Conservation (phyloP, 2,329 filamentous ascomycete species). For the Ceratocystis destructans region DNA sequence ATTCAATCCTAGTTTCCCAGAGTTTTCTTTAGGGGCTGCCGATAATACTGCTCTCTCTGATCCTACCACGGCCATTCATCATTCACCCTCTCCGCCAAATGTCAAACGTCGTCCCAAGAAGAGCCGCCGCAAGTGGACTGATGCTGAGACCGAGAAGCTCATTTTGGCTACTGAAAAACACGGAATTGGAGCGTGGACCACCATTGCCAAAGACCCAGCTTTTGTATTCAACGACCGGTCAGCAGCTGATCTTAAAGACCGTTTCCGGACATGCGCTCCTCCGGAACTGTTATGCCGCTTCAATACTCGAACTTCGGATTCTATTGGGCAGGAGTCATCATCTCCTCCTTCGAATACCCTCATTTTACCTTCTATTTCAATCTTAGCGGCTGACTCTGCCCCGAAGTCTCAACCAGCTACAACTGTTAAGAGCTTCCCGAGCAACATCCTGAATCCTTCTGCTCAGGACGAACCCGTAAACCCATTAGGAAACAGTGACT, state of each 20-base stretch:
- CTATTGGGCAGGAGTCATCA: neutral
- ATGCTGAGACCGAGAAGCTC: conserved; percentile 50
- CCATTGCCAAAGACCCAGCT: conserved; percentile 46
- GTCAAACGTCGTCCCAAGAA: conserved; percentile 41
- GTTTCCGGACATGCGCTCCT: conserved; percentile 52
- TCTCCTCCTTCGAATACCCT: neutral
- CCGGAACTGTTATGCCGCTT: conserved; percentile 35
- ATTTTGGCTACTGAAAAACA: conserved; percentile 47
- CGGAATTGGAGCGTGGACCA: conserved; percentile 52
- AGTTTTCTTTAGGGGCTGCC: neutral
- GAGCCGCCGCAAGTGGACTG: conserved; percentile 48
- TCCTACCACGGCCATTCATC: neutral
- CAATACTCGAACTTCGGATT: neutral
- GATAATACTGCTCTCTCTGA: neutral
- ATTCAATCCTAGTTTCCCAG: conserved; percentile 20
- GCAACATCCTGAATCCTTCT: conserved; percentile 16
- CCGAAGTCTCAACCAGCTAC: neutral
- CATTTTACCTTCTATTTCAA: neutral
- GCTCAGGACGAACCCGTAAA: conserved; percentile 5
- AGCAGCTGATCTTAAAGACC: conserved; percentile 50
- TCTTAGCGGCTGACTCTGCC: neutral
- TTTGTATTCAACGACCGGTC: conserved; percentile 49
- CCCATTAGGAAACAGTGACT: neutral
- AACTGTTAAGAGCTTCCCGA: neutral
- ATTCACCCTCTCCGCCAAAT: neutral